phyloP scores from a whole-genome alignment of 331 rosid species.

The Pyrus hybrid region DNA sequence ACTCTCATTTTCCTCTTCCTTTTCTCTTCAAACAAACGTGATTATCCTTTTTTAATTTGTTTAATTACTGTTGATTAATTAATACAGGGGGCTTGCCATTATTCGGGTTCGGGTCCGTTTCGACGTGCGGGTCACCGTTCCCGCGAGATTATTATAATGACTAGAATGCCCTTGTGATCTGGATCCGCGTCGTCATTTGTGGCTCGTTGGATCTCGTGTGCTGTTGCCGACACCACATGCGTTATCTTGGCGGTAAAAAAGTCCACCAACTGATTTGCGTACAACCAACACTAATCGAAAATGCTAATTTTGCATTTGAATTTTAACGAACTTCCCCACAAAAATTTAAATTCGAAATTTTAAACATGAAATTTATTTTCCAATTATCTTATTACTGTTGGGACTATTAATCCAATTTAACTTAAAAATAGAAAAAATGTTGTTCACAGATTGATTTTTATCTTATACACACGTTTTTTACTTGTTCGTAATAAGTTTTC shows the following conservation, averaged over 20 bases:
- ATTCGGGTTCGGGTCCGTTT: neutral
- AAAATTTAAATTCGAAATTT: no score
- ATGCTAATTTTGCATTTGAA: no score
- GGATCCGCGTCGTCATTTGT: neutral
- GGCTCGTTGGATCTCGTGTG: neutral
- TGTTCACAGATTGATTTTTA: no score
- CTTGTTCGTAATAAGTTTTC: no score
- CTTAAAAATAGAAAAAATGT: no score
- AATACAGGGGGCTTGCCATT: neutral
- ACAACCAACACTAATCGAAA: neutral
- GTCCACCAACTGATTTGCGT: neutral
- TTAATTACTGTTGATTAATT: neutral
- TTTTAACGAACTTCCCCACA: no score
- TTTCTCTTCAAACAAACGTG: neutral
- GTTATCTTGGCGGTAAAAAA: constrained; percentile 1
- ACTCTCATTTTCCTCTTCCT: neutral
- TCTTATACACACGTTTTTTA: no score
- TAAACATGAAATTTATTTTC: accelerated
- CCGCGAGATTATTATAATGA: neutral
- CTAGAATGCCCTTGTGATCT: neutral
- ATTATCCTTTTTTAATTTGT: neutral
- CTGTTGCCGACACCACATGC: constrained; percentile 11
- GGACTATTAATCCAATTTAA: no score
- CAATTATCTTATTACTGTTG: no score
- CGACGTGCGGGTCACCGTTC: neutral